phyloP scores from a whole-genome alignment of 1,284 basidiomycete species.

The Salmacisia buchloeana region DNA sequence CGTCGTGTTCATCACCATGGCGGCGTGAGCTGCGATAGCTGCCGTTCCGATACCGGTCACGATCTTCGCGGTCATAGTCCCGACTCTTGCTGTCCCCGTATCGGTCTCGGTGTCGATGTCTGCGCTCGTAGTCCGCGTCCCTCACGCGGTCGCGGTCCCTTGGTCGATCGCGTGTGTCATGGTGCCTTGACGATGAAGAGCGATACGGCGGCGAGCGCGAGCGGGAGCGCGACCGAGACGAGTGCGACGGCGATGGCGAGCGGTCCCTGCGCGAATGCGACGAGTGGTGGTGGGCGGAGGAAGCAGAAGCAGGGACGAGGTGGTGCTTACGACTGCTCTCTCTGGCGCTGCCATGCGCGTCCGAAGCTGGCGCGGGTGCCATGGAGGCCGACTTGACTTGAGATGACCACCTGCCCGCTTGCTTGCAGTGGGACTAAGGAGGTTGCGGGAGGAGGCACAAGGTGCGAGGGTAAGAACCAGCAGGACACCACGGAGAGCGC shows the following conservation, averaged over 20 bases:
- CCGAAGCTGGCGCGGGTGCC: neutral
- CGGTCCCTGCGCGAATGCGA: conserved; percentile 24
- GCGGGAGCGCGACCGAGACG: neutral
- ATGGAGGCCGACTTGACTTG: no score
- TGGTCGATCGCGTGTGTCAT: neutral
- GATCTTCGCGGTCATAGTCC: conserved; percentile 4
- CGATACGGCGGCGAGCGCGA: neutral
- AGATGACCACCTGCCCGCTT: no score
- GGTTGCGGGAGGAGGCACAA: no score
- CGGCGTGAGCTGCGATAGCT: conserved; percentile 15
- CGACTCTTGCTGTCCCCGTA: conserved; percentile 10
- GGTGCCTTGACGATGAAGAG: neutral
- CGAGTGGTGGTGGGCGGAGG: conserved; percentile 16
- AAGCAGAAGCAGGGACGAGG: conserved; percentile 25
- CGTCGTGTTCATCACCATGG: conserved; percentile 13
- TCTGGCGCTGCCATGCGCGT: neutral
- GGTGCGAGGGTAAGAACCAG: no score
- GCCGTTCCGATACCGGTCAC: conserved; percentile 21
- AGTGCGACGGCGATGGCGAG: neutral
- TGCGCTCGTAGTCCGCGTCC: conserved; percentile 3
- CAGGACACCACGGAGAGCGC: no score
- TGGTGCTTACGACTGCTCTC: conserved; percentile 33
- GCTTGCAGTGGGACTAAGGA: no score
- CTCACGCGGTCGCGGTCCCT: neutral
- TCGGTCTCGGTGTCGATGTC: conserved; percentile 9